These are phyloP conservation scores for Crithidia sp. DNA, from an alignment of 208 protist species.

Conservation along the genomic window DNA sequence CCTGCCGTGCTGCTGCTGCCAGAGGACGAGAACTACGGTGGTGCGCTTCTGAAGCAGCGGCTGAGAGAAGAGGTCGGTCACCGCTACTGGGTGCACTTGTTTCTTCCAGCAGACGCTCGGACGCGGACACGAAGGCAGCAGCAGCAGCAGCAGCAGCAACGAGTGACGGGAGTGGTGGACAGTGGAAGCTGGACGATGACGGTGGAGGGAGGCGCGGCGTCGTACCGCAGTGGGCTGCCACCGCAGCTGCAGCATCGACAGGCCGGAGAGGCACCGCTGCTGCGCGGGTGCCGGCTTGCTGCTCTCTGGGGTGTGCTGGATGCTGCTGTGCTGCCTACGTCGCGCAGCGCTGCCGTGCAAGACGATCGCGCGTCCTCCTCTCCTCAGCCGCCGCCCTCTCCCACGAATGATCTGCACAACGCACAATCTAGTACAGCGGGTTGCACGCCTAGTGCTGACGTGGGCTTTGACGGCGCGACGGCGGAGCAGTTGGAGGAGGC, in stretches of 20 bases:
- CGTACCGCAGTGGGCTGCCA: neutral
- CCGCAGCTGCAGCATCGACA: conserved; percentile 5
- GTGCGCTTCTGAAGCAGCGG: conserved; percentile 48
- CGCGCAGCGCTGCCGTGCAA: neutral
- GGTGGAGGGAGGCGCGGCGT: neutral
- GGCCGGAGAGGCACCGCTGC: conserved; percentile 23
- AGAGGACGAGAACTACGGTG: conserved; percentile 68
- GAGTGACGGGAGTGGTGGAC: neutral
- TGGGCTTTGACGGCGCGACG: conserved; percentile 2
- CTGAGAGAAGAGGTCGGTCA: conserved; percentile 46
- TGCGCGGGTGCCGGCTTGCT: conserved; percentile 31
- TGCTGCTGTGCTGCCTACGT: neutral
- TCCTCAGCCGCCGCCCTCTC: neutral
- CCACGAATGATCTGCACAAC: too few species aligned
- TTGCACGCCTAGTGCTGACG: too few species aligned
- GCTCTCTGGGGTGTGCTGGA: conserved; percentile 29
- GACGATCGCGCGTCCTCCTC: neutral
- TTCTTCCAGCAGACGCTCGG: conserved; percentile 18
- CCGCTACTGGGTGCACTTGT: conserved; percentile 64
- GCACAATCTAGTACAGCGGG: too few species aligned
- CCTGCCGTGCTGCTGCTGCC: conserved; percentile 77
- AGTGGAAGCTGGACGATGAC: conserved; percentile 10
- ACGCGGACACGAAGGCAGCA: neutral
- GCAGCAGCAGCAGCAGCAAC: neutral
- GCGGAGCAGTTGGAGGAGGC: conserved; percentile 24